Evolutionary conservation across 179 eudicot species (phyloP).

Genomic region (Monotropa hypopitys): DNA sequence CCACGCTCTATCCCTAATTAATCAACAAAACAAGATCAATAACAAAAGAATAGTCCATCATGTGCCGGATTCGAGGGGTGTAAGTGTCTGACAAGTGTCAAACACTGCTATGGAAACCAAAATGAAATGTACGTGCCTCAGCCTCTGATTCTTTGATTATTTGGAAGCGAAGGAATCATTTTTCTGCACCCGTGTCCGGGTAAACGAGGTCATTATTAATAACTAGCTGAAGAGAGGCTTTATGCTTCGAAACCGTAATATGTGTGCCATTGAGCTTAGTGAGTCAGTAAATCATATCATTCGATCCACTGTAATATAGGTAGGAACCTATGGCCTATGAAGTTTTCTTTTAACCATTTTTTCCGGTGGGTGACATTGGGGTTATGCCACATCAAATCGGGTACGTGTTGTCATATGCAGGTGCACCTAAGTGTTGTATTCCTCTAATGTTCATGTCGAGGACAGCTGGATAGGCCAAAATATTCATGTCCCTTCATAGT

Average conservation of each 20-base stretch:
- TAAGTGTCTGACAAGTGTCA: background rate
- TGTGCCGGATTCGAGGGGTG: background rate
- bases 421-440: too few relatives aligned
- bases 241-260: background rate
- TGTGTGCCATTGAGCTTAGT: background rate
- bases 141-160: background rate
- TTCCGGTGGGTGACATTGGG: background rate
- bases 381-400: too few relatives aligned
- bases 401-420: too few relatives aligned
- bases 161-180: background rate
- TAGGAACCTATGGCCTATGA: background rate
- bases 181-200: too few relatives aligned
- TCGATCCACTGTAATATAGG: background rate
- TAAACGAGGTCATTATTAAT: too few relatives aligned
- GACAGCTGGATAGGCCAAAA: too few relatives aligned
- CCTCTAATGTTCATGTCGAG: too few relatives aligned
- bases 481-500: too few relatives aligned
- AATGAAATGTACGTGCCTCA: background rate
- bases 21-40: too few relatives aligned
- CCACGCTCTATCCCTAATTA: background rate
- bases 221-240: background rate
- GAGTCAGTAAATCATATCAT: background rate
- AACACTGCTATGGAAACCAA: background rate
- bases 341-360: background rate
- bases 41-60: too few relatives aligned